Percentiles rank a stretch among this genome's conserved stretches.
phyloP scores from a whole-genome alignment of 805 yeast species.

The Zygotorulaspora sp. region DNA sequence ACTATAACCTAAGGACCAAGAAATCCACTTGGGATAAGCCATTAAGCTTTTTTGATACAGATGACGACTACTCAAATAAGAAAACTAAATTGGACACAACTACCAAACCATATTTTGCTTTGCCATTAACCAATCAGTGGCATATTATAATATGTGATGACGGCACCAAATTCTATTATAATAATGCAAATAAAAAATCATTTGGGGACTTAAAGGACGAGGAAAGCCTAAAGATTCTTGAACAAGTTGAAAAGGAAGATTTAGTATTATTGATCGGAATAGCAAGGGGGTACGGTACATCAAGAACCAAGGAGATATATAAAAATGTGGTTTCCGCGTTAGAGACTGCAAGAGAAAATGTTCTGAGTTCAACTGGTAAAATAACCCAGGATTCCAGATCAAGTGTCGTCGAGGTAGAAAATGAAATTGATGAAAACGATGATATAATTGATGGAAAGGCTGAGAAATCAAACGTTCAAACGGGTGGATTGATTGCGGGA shows the following conservation, averaged over 20 bases:
- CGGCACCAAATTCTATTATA: constrained; percentile 43
- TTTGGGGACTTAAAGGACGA: constrained; percentile 38
- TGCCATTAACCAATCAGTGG: constrained; percentile 37
- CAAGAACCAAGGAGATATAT: constrained; percentile 16
- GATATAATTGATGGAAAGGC: too few relatives aligned
- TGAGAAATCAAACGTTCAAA: background rate
- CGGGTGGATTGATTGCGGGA: constrained; percentile 16
- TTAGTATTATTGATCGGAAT: constrained; percentile 23
- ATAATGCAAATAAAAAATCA: constrained; percentile 29
- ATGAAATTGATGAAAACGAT: constrained; percentile 4
- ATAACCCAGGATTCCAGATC: background rate
- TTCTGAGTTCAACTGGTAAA: background rate
- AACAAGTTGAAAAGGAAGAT: constrained; percentile 29
- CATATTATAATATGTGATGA: constrained; percentile 38
- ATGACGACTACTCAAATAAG: constrained; percentile 1
- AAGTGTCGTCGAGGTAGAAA: constrained; percentile 4
- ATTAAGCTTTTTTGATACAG: constrained; percentile 8
- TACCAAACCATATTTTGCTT: constrained; percentile 13
- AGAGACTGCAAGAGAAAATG: constrained; percentile 5
- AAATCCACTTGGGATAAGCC: constrained; percentile 41
- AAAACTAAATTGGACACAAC: constrained; percentile 8
- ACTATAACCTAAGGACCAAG: constrained; percentile 37
- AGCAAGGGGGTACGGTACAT: constrained; percentile 22
- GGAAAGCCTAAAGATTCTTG: constrained; percentile 26
- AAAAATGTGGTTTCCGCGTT: constrained; percentile 17